phyloP scores from a whole-genome alignment of 2,329 filamentous ascomycete species.

The Fusarium chaquense region DNA sequence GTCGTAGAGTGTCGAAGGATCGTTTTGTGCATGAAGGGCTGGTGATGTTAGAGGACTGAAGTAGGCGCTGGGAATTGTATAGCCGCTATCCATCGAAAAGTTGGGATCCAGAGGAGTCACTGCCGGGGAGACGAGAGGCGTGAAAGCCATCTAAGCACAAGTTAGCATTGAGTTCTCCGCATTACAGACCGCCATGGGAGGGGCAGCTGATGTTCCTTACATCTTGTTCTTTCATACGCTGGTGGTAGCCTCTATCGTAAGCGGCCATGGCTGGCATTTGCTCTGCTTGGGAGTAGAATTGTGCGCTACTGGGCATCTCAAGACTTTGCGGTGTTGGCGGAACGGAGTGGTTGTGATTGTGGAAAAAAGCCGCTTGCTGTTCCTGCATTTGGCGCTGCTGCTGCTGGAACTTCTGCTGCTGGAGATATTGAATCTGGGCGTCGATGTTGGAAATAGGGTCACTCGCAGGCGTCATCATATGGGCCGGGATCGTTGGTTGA shows the following conservation, averaged over 20 bases:
- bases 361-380: constrained; percentile 67
- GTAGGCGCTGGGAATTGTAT: constrained; percentile 76
- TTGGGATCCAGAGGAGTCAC: constrained; percentile 82
- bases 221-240: constrained; percentile 76
- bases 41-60: constrained; percentile 88
- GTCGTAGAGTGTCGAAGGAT: constrained; percentile 39
- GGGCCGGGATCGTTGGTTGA: constrained; percentile 61
- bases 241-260: constrained; percentile 73
- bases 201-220: constrained; percentile 54
- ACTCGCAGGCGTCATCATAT: constrained; percentile 59
- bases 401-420: constrained; percentile 72
- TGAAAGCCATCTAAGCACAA: constrained; percentile 74
- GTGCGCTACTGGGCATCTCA: constrained; percentile 71
- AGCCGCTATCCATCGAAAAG: constrained; percentile 70
- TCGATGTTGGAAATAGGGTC: constrained; percentile 71
- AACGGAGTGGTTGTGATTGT: constrained; percentile 69
- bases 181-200: background rate
- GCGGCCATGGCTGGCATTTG: constrained; percentile 67
- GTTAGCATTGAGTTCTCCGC: constrained; percentile 17
- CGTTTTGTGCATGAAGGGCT: constrained; percentile 72
- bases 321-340: constrained; percentile 86
- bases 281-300: constrained; percentile 71
- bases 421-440: constrained; percentile 74
- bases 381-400: constrained; percentile 70
- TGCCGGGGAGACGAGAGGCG: constrained; percentile 84